These are phyloP conservation scores for Fusarium sp. DNA, from an alignment of 2,329 filamentous ascomycete genomes.

Conservation along the genomic window DNA sequence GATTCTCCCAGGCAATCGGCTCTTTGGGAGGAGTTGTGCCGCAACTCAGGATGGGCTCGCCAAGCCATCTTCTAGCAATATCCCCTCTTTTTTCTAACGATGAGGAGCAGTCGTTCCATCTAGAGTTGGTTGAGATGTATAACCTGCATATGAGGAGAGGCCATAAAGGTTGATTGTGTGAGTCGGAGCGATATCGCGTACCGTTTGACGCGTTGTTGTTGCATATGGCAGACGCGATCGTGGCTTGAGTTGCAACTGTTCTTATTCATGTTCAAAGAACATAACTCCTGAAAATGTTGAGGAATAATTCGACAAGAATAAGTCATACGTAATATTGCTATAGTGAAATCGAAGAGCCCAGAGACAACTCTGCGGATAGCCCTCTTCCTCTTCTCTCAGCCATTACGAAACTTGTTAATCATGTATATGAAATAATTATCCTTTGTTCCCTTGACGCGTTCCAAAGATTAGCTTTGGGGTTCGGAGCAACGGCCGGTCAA, in stretches of 20 bases:
- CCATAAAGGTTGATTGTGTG: not conserved
- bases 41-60: too few species aligned
- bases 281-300: too few species aligned
- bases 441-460: not conserved
- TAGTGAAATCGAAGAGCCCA: too few species aligned
- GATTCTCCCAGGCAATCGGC: not conserved
- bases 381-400: too few species aligned
- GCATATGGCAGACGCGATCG: too few species aligned
- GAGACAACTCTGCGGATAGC: too few species aligned
- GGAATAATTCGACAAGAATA: too few species aligned
- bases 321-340: too few species aligned
- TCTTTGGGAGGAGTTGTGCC: not conserved
- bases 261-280: too few species aligned
- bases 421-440: too few species aligned
- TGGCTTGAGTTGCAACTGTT: not conserved
- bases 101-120: not conserved
- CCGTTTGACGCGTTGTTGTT: not conserved
- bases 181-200: not conserved
- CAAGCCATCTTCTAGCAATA: not conserved
- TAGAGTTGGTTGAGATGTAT: not conserved
- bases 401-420: too few species aligned
- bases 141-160: not conserved
- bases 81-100: not conserved
- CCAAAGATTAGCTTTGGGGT: conserved; percentile 3
- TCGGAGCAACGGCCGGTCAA: conserved; percentile 15